phyloP scores from a whole-genome alignment of 1,284 basidiomycete genomes.

The Earliella scabrosa region DNA sequence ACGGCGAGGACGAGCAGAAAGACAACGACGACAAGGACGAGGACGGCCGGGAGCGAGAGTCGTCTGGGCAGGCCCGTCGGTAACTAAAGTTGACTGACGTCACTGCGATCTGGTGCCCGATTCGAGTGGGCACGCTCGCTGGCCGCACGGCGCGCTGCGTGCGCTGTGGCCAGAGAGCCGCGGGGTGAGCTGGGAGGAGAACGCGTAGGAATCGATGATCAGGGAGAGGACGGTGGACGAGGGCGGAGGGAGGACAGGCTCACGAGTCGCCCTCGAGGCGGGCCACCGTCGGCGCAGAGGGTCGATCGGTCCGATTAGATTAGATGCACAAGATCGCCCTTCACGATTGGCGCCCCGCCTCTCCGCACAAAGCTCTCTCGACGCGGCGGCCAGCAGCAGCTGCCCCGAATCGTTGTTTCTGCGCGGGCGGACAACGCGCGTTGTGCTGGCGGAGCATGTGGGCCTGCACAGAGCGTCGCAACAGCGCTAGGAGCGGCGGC shows the following conservation, averaged over 20 bases:
- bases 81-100: conserved; percentile 1
- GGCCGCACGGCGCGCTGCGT: neutral
- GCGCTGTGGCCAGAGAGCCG: neutral
- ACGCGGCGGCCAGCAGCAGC: neutral
- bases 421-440: neutral
- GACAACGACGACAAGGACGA: neutral
- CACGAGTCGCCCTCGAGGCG: conserved; percentile 21
- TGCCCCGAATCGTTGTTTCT: neutral
- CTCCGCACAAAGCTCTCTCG: conserved; percentile 6
- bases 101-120: neutral
- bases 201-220: conserved; percentile 17
- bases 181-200: neutral
- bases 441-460: neutral
- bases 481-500: conserved; percentile 1
- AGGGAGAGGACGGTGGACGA: conserved; percentile 11
- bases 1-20: neutral
- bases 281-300: conserved; percentile 2
- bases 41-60: too few relatives aligned
- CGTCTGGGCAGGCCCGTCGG: neutral
- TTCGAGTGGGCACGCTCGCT: neutral
- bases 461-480: neutral
- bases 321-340: conserved; percentile 16
- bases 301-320: conserved; percentile 23
- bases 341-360: conserved; percentile 10
- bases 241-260: neutral